Evolutionary conservation across 2,329 filamentous ascomycete genomes (phyloP).

Genomic region (Trichothecium sympodiale): DNA sequence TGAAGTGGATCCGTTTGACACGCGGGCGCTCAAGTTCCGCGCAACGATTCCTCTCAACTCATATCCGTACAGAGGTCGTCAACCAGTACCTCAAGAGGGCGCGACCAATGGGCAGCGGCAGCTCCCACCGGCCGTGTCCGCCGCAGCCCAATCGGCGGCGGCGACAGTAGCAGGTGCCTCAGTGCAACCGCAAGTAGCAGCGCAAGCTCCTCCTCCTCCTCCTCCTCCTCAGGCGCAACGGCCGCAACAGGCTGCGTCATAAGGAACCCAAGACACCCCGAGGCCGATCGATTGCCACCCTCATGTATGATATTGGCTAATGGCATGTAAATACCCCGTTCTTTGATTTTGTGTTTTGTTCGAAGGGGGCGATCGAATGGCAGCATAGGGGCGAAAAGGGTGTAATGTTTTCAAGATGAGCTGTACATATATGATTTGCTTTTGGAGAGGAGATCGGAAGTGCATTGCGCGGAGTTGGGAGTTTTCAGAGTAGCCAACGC

Average conservation of each 20-base stretch:
- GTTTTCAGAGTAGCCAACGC: conserved; percentile 2
- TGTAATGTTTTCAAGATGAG: background rate
- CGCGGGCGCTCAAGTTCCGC: conserved; percentile 47
- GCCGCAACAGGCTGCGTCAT: conserved; percentile 2
- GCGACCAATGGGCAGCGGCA: conserved; percentile 1
- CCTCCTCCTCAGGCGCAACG: conserved; percentile 1
- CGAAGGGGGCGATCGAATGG: conserved; percentile 1
- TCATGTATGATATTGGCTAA: conserved; percentile 11
- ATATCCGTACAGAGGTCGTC: conserved; percentile 25
- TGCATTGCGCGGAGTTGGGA: conserved; percentile 27
- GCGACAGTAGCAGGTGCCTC: conserved; percentile 8
- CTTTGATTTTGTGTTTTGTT: conserved; percentile 6
- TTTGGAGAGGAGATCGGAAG: background rate
- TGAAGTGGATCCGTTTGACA: conserved; percentile 61
- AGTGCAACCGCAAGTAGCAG: conserved; percentile 1
- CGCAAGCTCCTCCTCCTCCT: background rate
- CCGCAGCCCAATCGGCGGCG: conserved; percentile 11
- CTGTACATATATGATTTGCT: conserved; percentile 4
- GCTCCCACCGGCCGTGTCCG: background rate
- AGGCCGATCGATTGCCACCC: background rate
- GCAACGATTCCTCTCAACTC: conserved; percentile 43
- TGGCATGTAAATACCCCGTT: conserved; percentile 9
- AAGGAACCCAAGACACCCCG: background rate
- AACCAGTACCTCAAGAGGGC: background rate
- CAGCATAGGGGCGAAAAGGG: background rate